Base-by-base conservation (phyloP, 129 eudicot species). In the Flaveria robusta region DNA sequence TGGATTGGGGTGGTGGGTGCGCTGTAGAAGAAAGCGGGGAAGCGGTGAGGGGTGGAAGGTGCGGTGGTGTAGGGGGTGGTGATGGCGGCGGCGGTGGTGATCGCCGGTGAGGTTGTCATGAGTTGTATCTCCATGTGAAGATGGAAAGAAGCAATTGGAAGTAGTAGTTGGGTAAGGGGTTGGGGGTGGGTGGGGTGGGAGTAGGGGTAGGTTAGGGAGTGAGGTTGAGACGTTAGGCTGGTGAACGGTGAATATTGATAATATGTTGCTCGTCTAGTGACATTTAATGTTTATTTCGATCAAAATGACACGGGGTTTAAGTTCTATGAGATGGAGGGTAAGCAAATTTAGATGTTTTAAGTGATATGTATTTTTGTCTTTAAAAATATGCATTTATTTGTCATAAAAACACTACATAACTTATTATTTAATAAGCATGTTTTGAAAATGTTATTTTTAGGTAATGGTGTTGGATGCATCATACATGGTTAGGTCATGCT, bases 1-100 rank as follows among this genome's bases (percentile, higher is more conserved):
- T 80, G 77, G 65, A 66, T 66, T 34, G 93, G 93, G 75, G 87
- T 88, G 46, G 90, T 51, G 66, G 94, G 94, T 20, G 88, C 87
- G 11, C 86, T 88, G 68, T 80, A 86, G 76, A 72, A 88, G 82
- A 75, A 80, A 55, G 14, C 22, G 22, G 81, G 80, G 23, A 78
- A 63, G 46, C 82, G 87, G 26, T 63, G 85, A 19, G 88, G 91
- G 58, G 82, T 84, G 3, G 91, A 85, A 16, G 92, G 92, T 77
- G 89, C 83, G 66, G 80, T 87, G 26, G 62, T 68, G 63, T 76
- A 87, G 1, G 92, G 89, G 0, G 88, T 64, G 19, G 41, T n/a
- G n/a, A n/a, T n/a, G n/a, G n/a, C n/a, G 39, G 79, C 60, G 49
- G 59, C 46, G 24, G 83, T 67, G 83, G 87, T 82, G 42, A 62